phyloP scores from a whole-genome alignment of 495 filamentous ascomycete species.

The Lophiotrema nucula region DNA sequence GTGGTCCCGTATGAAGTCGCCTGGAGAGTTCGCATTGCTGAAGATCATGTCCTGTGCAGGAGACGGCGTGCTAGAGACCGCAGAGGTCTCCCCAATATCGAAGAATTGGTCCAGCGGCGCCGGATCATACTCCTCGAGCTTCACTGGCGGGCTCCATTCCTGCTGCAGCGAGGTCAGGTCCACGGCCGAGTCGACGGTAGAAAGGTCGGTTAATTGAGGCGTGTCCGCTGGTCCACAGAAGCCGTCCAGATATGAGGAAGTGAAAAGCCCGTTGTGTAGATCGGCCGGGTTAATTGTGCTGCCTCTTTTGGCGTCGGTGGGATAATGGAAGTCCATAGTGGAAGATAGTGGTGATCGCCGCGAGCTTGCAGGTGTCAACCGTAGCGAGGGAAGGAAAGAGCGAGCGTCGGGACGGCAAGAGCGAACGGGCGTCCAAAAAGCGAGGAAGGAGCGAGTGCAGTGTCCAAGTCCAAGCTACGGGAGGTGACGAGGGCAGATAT shows the following conservation, averaged over 20 bases:
- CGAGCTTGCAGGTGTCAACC: background rate
- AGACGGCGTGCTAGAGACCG: slow-evolving; percentile 8
- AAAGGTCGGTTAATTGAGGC: background rate
- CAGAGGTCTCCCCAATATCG: background rate
- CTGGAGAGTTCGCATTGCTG: slow-evolving; percentile 25
- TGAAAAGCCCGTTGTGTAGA: slow-evolving; percentile 1
- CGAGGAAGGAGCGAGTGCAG: background rate
- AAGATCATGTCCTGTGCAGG: slow-evolving; percentile 18
- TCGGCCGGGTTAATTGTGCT: slow-evolving; percentile 18
- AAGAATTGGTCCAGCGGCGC: background rate
- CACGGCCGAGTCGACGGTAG: slow-evolving; percentile 9
- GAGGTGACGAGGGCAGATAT: background rate
- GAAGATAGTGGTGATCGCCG: background rate
- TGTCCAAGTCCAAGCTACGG: too few relatives aligned
- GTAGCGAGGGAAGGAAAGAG: background rate
- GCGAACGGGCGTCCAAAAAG: background rate
- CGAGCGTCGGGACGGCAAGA: background rate
- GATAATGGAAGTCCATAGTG: slow-evolving; percentile 3
- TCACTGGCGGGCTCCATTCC: background rate
- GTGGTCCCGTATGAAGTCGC: slow-evolving; percentile 10
- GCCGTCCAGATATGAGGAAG: background rate
- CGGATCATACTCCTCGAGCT: background rate
- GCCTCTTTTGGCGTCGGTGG: background rate
- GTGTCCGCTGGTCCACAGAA: background rate
- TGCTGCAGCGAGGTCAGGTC: slow-evolving; percentile 4